A percentile compares a stretch with the other conserved stretches of the same genome.
Conservation (phyloP, 2,329 filamentous ascomycete genomes). For the Hypoxylon sp. region DNA sequence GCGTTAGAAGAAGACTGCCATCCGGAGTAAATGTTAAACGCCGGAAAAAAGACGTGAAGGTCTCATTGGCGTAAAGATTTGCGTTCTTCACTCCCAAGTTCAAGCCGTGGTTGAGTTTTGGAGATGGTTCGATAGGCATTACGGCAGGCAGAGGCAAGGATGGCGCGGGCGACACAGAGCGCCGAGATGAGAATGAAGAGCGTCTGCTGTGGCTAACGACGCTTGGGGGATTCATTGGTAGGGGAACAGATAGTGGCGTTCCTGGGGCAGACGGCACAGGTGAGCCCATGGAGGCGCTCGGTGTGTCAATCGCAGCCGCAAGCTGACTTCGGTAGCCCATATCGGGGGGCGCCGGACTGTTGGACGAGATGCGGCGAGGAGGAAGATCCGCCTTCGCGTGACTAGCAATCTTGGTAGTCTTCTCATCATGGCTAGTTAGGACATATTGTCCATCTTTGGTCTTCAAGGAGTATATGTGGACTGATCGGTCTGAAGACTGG, state of each 20-base stretch:
- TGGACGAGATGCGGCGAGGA: slow-evolving; percentile 87
- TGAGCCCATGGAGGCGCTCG: slow-evolving; percentile 76
- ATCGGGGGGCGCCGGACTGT: slow-evolving; percentile 92
- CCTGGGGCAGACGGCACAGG: slow-evolving; percentile 92
- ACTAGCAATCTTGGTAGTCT: slow-evolving; percentile 85
- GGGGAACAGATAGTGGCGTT: slow-evolving; percentile 87
- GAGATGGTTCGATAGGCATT: slow-evolving; percentile 92
- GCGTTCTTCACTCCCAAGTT: slow-evolving; percentile 83
- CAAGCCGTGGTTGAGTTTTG: slow-evolving; percentile 74
- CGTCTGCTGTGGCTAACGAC: slow-evolving; percentile 91
- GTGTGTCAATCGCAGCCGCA: slow-evolving; percentile 66
- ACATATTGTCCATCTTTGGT: slow-evolving; percentile 97
- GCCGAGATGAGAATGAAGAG: slow-evolving; percentile 91
- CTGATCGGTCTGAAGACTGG: slow-evolving; percentile 96
- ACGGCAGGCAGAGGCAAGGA: slow-evolving; percentile 95
- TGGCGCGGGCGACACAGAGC: slow-evolving; percentile 93
- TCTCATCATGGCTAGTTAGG: slow-evolving; percentile 72
- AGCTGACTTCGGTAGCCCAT: slow-evolving; percentile 77
- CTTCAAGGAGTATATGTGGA: slow-evolving; percentile 96
- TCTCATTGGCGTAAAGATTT: slow-evolving; percentile 95
- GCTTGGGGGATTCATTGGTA: slow-evolving; percentile 96
- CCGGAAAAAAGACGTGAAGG: slow-evolving; percentile 95
- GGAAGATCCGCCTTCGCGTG: slow-evolving; percentile 90
- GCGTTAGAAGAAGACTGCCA: slow-evolving; percentile 92
- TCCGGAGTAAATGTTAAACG: slow-evolving; percentile 95